These are phyloP conservation scores for Lippia alba DNA, from an alignment of 305 asterid genomes.

Conservation along the genomic window DNA sequence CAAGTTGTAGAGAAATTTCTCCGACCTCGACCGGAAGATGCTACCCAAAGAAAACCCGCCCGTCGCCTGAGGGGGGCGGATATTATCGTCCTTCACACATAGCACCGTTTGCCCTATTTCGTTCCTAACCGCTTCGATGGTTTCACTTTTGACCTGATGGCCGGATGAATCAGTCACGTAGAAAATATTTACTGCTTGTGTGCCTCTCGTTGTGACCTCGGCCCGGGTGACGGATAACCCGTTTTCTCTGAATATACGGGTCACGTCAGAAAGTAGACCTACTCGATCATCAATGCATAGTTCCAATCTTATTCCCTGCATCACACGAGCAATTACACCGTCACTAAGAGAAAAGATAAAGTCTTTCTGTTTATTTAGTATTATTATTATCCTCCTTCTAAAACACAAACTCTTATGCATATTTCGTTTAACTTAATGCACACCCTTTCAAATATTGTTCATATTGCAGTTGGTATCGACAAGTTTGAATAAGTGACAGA, in stretches of 20 bases:
- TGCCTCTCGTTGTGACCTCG: slow-evolving; percentile 77
- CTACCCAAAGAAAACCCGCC: slow-evolving; percentile 63
- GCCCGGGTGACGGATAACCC: slow-evolving; percentile 84
- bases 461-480: too few relatives aligned
- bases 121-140: slow-evolving; percentile 76
- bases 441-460: too few relatives aligned
- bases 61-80: slow-evolving; percentile 50
- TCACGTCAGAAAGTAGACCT: slow-evolving; percentile 82
- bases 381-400: too few relatives aligned
- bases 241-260: slow-evolving; percentile 86
- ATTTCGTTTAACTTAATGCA: too few relatives aligned
- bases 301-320: slow-evolving; percentile 84
- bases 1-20: slow-evolving; percentile 72
- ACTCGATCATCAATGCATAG: slow-evolving; percentile 73
- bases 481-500: too few relatives aligned
- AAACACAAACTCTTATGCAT: too few relatives aligned
- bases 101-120: slow-evolving; percentile 71
- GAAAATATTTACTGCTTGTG: slow-evolving; percentile 71
- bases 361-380: too few relatives aligned
- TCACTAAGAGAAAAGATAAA: background rate
- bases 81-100: slow-evolving; percentile 65
- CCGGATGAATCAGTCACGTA: slow-evolving; percentile 87
- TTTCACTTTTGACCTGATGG: slow-evolving; percentile 52
- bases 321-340: background rate
- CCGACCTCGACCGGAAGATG: slow-evolving; percentile 73